These are phyloP conservation scores for Syzygium syzygioides DNA, from an alignment of 441 rosid species.

Conservation along the genomic window DNA sequence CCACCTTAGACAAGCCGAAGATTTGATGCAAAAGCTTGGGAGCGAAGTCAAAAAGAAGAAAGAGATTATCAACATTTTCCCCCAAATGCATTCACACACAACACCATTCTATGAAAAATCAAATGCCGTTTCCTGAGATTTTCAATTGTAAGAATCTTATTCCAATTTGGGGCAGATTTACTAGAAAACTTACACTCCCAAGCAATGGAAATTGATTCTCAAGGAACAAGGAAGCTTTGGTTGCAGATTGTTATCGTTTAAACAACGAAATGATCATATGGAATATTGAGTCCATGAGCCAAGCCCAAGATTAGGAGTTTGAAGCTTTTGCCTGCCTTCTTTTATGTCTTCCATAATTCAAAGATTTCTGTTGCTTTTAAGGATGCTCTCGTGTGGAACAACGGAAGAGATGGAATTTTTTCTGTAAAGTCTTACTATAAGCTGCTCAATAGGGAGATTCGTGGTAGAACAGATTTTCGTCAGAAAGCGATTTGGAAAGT, in stretches of 20 bases:
- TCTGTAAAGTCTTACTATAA: not conserved
- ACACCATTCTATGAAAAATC: not conserved
- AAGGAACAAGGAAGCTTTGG: no score
- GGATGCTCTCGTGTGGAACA: not conserved
- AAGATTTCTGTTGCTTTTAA: not conserved
- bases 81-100: not conserved
- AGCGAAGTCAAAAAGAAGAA: not conserved
- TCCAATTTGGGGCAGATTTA: no score
- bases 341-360: not conserved
- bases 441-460: no score
- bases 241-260: no score
- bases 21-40: not conserved
- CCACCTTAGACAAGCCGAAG: not conserved
- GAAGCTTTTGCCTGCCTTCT: not conserved
- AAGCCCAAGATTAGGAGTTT: not conserved
- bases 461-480: no score
- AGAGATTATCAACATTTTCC: not conserved
- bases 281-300: not conserved
- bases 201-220: not conserved
- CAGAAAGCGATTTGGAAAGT: no score
- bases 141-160: no score
- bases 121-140: not conserved
- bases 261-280: not conserved
- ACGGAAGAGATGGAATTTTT: not conserved
- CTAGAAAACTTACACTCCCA: not conserved